Conservation (phyloP, 352 stramenopile species). For the Phytophthora sansomeana region DNA sequence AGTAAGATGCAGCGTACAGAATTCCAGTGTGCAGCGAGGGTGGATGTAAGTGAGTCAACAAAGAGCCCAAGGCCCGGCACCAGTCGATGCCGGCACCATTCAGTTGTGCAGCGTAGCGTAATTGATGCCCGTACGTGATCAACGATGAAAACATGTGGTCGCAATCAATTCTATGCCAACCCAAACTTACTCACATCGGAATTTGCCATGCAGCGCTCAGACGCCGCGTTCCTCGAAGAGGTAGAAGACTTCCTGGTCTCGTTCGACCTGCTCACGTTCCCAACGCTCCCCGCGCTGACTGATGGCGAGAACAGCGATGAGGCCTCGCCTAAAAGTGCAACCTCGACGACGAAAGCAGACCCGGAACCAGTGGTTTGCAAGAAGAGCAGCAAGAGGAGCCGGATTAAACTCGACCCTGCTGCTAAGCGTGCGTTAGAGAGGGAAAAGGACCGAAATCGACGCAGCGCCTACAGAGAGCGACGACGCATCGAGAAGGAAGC, state of each 20-base stretch:
- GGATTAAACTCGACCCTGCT: constrained; percentile 3
- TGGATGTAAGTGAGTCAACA: constrained; percentile 17
- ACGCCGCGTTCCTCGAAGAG: constrained; percentile 26
- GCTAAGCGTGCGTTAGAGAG: constrained; percentile 23
- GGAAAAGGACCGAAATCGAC: constrained; percentile 29
- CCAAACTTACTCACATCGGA: constrained; percentile 2
- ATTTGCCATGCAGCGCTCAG: constrained; percentile 6
- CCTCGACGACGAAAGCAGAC: neutral
- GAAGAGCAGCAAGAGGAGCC: constrained; percentile 10
- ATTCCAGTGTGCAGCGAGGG: neutral
- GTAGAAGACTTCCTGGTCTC: constrained; percentile 31
- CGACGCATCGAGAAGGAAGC: constrained; percentile 16
- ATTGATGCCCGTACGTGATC: too few species aligned
- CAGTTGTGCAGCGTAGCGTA: too few species aligned
- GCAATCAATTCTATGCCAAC: constrained; percentile 14
- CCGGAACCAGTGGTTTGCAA: neutral
- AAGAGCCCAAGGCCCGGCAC: neutral
- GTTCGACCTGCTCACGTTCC: constrained; percentile 26
- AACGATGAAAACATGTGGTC: neutral
- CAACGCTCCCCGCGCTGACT: constrained; percentile 1
- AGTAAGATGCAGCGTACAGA: constrained; percentile 24
- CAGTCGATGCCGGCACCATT: too few species aligned
- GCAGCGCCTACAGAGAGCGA: constrained; percentile 24
- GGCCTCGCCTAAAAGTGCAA: neutral
- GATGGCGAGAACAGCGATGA: constrained; percentile 4